Conservation (phyloP, 306 rosid genomes). For the Quercus agrifolia region DNA sequence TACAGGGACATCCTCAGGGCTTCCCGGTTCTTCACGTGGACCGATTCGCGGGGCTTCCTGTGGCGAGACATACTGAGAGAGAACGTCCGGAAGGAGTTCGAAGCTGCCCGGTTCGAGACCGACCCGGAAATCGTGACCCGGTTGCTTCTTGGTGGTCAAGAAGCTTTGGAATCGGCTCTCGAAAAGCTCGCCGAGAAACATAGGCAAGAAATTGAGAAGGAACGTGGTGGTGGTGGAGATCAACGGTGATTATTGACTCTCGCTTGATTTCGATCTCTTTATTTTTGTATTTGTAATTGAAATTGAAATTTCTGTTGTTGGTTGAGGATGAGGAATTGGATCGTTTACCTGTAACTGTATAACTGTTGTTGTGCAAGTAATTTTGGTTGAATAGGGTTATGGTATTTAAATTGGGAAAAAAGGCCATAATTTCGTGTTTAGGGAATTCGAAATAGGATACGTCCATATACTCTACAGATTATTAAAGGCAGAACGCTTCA, state of each 20-base stretch:
- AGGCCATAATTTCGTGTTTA: too few species aligned
- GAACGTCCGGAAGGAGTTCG: conserved; percentile 83
- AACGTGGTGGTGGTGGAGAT: conserved; percentile 35
- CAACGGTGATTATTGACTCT: conserved; percentile 16
- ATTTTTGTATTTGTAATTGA: too few species aligned
- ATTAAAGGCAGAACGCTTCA: too few species aligned
- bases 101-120: conserved; percentile 67
- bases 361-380: too few species aligned
- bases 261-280: neutral
- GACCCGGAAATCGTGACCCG: conserved; percentile 81
- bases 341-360: too few species aligned
- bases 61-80: conserved; percentile 82
- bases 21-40: conserved; percentile 63
- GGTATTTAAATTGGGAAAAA: too few species aligned
- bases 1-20: conserved; percentile 69
- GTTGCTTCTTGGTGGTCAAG: conserved; percentile 69
- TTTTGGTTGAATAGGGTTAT: too few species aligned
- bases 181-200: conserved; percentile 74
- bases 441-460: too few species aligned
- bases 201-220: conserved; percentile 54
- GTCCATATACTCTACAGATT: too few species aligned
- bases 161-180: conserved; percentile 64
- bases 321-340: too few species aligned
- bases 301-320: neutral
- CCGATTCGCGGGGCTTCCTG: conserved; percentile 49